These are phyloP conservation scores for Camelina sativa DNA, from an alignment of 345 rosid species.

Conservation along the genomic window DNA sequence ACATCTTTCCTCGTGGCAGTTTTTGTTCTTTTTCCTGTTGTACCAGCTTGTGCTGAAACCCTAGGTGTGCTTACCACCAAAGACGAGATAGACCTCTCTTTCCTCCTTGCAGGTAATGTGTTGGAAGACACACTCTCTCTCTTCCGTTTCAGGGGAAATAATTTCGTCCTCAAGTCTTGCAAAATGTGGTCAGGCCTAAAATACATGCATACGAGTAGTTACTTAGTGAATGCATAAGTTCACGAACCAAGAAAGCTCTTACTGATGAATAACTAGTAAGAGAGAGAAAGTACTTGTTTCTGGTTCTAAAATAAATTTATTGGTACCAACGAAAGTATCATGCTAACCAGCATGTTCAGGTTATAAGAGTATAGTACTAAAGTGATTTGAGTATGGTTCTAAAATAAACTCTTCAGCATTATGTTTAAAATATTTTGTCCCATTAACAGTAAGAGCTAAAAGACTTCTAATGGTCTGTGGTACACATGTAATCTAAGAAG, in stretches of 20 bases:
- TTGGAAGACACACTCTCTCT: conserved; percentile 59
- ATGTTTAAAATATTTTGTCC: neutral
- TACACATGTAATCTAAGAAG: neutral
- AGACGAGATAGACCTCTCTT: conserved; percentile 94
- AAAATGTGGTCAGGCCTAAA: conserved; percentile 85
- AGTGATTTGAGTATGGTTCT: too few relatives aligned
- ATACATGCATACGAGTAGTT: conserved; percentile 29
- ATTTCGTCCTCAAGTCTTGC: conserved; percentile 87
- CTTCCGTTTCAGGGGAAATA: conserved; percentile 79
- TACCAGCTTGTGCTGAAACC: conserved; percentile 63
- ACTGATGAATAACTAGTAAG: conserved; percentile 7
- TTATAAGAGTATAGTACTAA: neutral
- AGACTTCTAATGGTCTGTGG: conserved; percentile 2
- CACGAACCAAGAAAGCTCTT: conserved; percentile 29
- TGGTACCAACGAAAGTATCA: conserved; percentile 9
- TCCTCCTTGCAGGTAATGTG: conserved; percentile 71
- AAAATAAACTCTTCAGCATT: neutral
- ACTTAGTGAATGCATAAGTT: conserved; percentile 14
- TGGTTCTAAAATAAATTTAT: conserved; percentile 18
- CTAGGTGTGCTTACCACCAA: conserved; percentile 86
- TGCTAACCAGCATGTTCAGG: neutral
- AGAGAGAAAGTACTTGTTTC: neutral
- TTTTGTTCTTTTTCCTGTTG: conserved; percentile 81
- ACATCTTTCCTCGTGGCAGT: conserved; percentile 60
- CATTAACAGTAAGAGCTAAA: conserved; percentile 7